Evolutionary conservation across 306 rosid genomes (phyloP).

Genomic region (Boehmeria nivea): DNA sequence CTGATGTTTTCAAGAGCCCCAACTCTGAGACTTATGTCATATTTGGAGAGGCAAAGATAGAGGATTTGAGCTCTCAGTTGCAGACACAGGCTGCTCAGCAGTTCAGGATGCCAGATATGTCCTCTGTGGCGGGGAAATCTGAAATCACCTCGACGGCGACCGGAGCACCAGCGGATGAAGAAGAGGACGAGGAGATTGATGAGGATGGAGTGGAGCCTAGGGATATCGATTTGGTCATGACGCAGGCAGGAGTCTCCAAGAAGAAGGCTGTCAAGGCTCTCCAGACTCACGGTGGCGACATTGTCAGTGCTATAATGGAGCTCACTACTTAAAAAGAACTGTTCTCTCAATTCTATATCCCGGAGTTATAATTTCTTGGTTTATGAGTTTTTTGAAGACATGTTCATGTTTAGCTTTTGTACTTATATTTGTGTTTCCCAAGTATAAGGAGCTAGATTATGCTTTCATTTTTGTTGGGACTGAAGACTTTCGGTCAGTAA

Average conservation of each 20-base stretch:
- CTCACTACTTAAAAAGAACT: slow-evolving; percentile 49
- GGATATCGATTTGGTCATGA: slow-evolving; percentile 87
- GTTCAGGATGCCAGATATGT: slow-evolving; percentile 80
- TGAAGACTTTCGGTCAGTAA: slow-evolving; percentile 5
- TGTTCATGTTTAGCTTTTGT: slow-evolving; percentile 20
- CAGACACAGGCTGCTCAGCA: slow-evolving; percentile 91
- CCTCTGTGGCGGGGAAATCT: slow-evolving; percentile 51
- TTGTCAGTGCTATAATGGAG: slow-evolving; percentile 90
- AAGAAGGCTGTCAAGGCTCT: slow-evolving; percentile 92
- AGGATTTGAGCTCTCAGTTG: slow-evolving; percentile 82
- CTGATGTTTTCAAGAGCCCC: slow-evolving; percentile 92
- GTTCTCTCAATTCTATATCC: slow-evolving; percentile 1
- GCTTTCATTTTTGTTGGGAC: slow-evolving; percentile 31
- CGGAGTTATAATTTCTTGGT: not conserved
- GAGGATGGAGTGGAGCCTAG: slow-evolving; percentile 69
- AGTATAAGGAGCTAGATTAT: slow-evolving; percentile 22
- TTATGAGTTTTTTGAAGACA: slow-evolving; percentile 22
- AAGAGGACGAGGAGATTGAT: slow-evolving; percentile 62
- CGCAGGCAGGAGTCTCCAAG: slow-evolving; percentile 83
- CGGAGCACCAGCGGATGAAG: slow-evolving; percentile 50
- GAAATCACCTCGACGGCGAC: slow-evolving; percentile 44
- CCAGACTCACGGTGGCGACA: slow-evolving; percentile 70
- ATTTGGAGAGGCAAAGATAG: slow-evolving; percentile 86
- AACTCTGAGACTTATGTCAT: slow-evolving; percentile 75
- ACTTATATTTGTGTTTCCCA: slow-evolving; percentile 14